Conservation (phyloP, 495 filamentous ascomycete genomes). For the Chaetomidium leptoderma region DNA sequence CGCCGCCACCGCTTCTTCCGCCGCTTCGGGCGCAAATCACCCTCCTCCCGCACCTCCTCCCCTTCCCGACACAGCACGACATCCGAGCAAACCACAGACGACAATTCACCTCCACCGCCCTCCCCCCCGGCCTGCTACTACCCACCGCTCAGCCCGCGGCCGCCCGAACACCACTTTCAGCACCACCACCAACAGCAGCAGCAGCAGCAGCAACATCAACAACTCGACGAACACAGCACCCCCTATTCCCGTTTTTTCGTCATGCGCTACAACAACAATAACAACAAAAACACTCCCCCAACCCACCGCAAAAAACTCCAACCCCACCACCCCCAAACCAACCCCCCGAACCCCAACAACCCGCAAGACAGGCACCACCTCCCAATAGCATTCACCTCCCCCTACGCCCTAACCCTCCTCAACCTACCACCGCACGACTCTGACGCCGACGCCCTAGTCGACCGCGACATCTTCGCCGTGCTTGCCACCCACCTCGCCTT, state of each 20-base stretch:
- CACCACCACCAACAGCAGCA: not conserved
- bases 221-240: conserved; percentile 21
- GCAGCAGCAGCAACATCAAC: not conserved
- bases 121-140: too few relatives aligned
- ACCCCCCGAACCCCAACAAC: not conserved
- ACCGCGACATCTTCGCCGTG: conserved; percentile 49
- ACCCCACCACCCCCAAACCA: not conserved
- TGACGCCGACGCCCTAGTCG: conserved; percentile 32
- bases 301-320: not conserved
- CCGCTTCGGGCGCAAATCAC: conserved; percentile 16
- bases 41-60: not conserved
- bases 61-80: conserved; percentile 8
- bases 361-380: not conserved
- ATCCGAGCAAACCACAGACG: not conserved
- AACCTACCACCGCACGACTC: conserved; percentile 34
- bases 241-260: conserved; percentile 50
- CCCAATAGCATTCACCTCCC: conserved; percentile 29
- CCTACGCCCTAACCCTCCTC: conserved; percentile 38
- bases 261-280: conserved; percentile 17
- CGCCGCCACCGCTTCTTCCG: conserved; percentile 28
- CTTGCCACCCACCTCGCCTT: conserved; percentile 39
- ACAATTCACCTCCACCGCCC: not conserved
- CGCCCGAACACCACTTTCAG: not conserved
- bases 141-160: not conserved
- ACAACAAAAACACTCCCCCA: not conserved